phyloP scores from a whole-genome alignment of 2,329 filamentous ascomycete species.

The Colletotrichum sp. region DNA sequence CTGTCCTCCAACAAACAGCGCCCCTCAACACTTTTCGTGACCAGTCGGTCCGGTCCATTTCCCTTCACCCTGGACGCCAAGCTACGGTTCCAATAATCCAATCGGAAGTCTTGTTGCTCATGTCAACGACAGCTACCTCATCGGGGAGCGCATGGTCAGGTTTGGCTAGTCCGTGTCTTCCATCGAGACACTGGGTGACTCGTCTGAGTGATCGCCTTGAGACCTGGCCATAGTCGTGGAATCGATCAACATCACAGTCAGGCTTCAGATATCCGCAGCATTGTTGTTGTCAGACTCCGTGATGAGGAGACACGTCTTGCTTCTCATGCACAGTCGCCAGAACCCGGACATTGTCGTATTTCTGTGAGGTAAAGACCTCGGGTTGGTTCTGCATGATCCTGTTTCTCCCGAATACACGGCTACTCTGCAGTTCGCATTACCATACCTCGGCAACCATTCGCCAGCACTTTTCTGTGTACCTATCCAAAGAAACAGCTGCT shows the following conservation, averaged over 20 bases:
- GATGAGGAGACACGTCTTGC: background rate
- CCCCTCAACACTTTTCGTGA: constrained; percentile 19
- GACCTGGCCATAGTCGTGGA: background rate
- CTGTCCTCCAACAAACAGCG: constrained; percentile 14
- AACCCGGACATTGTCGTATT: background rate
- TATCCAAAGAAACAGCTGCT: background rate
- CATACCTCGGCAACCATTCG: background rate
- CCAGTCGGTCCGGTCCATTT: background rate
- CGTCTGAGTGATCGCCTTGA: background rate
- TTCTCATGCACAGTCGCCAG: background rate
- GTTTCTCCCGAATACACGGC: constrained; percentile 1
- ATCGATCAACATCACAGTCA: background rate
- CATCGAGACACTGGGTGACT: background rate
- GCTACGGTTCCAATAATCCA: background rate
- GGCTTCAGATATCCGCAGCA: background rate
- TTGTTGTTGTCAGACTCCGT: background rate
- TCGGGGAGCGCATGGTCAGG: background rate
- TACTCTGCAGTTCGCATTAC: background rate
- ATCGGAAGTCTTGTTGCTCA: background rate
- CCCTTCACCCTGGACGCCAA: background rate
- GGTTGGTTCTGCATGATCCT: background rate
- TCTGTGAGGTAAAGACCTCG: background rate
- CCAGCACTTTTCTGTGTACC: background rate
- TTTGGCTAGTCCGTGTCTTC: background rate
- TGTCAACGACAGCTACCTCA: background rate